phyloP scores from a whole-genome alignment of 768 basidiomycete genomes.

The Podaxis sp. region DNA sequence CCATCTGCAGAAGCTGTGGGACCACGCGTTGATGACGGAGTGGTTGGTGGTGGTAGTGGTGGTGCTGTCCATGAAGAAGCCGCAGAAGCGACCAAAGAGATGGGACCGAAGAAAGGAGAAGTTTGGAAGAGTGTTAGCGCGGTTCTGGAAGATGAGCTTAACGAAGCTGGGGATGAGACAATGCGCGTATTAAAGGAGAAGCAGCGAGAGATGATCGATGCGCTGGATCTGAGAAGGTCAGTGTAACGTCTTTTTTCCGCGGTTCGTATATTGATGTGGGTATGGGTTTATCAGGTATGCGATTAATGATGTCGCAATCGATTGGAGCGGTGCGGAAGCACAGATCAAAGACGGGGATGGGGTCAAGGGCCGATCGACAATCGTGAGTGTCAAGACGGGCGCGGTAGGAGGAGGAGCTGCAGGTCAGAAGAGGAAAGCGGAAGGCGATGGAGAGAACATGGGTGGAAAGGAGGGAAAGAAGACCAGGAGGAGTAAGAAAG shows the following conservation, averaged over 20 bases:
- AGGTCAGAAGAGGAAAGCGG: conserved; percentile 55
- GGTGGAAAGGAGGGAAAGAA: conserved; percentile 38
- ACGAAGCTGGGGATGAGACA: conserved; percentile 74
- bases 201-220: conserved; percentile 84
- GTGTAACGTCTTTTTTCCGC: conserved; percentile 26
- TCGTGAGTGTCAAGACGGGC: conserved; percentile 70
- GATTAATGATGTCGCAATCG: conserved; percentile 63
- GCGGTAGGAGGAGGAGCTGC: conserved; percentile 24
- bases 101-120: conserved; percentile 18
- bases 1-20: neutral
- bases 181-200: conserved; percentile 64
- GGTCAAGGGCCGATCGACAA: conserved; percentile 51
- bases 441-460: conserved; percentile 19
- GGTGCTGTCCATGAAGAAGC: no score
- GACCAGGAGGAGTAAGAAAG: conserved; percentile 44
- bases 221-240: conserved; percentile 85
- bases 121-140: conserved; percentile 41
- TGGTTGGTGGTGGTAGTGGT: conserved; percentile 4
- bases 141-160: conserved; percentile 61
- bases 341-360: conserved; percentile 54
- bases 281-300: conserved; percentile 48
- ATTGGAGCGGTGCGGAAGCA: conserved; percentile 73
- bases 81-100: conserved; percentile 12
- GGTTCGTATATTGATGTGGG: conserved; percentile 11
- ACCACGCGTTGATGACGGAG: conserved; percentile 6